These are phyloP conservation scores for Beauveria sp. DNA, from an alignment of 2,329 filamentous ascomycete species.

Conservation along the genomic window DNA sequence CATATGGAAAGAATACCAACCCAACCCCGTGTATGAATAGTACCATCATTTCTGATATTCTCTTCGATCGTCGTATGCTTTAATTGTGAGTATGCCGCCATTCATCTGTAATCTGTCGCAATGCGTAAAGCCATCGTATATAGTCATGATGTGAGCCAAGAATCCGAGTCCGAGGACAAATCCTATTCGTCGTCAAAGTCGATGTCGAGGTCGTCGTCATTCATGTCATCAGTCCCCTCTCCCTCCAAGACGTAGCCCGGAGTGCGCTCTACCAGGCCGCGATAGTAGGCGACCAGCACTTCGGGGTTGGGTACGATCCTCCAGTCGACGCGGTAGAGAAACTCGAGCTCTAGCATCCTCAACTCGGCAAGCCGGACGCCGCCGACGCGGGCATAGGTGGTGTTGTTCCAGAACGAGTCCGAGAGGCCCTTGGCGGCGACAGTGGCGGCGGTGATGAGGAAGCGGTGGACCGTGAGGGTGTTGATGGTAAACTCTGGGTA, in stretches of 20 bases:
- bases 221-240: conserved; percentile 15
- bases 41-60: background rate
- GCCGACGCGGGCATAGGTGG: conserved; percentile 88
- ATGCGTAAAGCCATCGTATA: background rate
- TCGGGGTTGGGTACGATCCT: conserved; percentile 94
- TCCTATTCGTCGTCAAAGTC: background rate
- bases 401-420: conserved; percentile 97
- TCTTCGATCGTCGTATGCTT: background rate
- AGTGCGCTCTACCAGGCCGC: conserved; percentile 66
- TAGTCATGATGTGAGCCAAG: background rate
- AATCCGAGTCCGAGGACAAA: background rate
- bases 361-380: conserved; percentile 86
- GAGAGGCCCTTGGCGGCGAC: conserved; percentile 94
- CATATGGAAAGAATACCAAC: background rate
- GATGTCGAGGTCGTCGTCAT: conserved; percentile 12
- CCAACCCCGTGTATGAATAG: background rate
- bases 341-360: conserved; percentile 86
- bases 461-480: conserved; percentile 92
- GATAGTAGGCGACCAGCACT: conserved; percentile 87
- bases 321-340: conserved; percentile 89
- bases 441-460: conserved; percentile 90
- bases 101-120: background rate
- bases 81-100: background rate
- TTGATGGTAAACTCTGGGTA: conserved; percentile 96
- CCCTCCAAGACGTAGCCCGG: conserved; percentile 47